Conservation (phyloP, 108 stramenopile species). For the Pelagomonas calceolata region DNA sequence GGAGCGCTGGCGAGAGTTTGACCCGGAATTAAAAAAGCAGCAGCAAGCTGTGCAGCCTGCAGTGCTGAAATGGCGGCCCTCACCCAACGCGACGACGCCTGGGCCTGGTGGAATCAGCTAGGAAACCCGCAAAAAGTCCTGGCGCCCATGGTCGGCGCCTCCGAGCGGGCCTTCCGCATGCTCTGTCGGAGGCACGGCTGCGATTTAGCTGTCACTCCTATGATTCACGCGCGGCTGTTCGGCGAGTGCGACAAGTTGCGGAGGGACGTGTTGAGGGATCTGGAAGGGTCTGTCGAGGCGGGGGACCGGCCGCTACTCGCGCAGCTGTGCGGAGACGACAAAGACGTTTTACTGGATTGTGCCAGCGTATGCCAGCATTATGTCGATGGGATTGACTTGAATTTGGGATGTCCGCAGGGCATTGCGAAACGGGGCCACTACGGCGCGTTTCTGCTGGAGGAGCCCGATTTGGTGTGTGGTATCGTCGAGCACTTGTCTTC, state of each 20-base stretch:
- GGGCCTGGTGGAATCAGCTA: not conserved
- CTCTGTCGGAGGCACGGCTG: slow-evolving; percentile 87
- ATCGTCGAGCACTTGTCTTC: not conserved
- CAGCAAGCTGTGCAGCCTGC: no score
- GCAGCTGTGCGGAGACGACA: slow-evolving; percentile 34
- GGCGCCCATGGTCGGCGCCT: not conserved
- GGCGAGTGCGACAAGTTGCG: not conserved
- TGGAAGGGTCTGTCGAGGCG: not conserved
- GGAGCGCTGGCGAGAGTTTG: no score
- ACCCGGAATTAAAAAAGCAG: no score
- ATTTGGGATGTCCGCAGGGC: slow-evolving; percentile 84
- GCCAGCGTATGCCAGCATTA: slow-evolving; percentile 59
- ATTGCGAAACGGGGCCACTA: slow-evolving; percentile 87
- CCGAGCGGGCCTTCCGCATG: slow-evolving; percentile 86
- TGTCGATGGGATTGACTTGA: slow-evolving; percentile 87
- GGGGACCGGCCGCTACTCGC: slow-evolving; percentile 69
- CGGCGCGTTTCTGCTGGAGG: slow-evolving; percentile 90
- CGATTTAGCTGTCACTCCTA: slow-evolving; percentile 81
- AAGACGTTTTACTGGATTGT: slow-evolving; percentile 59
- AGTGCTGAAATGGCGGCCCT: no score
- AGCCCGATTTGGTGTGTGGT: slow-evolving; percentile 16
- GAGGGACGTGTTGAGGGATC: not conserved
- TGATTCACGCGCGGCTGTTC: slow-evolving; percentile 44
- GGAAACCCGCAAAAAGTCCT: not conserved
- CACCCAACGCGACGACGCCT: no score